Evolutionary conservation across 2,329 filamentous ascomycete species (phyloP).

Genomic region (Dothistroma septosporum): DNA sequence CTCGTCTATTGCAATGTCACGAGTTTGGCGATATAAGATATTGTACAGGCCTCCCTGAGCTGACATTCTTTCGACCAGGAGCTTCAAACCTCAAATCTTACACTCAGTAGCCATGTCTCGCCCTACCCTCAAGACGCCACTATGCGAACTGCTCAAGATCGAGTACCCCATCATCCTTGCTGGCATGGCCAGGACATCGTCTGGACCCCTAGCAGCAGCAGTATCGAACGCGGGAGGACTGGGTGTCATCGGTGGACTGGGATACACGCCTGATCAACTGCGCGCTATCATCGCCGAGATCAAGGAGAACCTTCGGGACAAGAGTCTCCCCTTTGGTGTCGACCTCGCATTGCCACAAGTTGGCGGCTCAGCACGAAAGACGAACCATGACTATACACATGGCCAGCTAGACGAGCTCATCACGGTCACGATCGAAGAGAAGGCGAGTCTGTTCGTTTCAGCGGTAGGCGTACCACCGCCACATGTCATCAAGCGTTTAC

Average conservation of each 20-base stretch:
- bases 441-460: constrained; percentile 79
- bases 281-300: constrained; percentile 80
- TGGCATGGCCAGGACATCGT: constrained; percentile 85
- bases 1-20: background rate
- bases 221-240: constrained; percentile 86
- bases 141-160: constrained; percentile 75
- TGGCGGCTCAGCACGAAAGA: constrained; percentile 76
- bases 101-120: constrained; percentile 23
- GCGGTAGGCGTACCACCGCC: constrained; percentile 83
- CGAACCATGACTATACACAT: constrained; percentile 93
- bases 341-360: constrained; percentile 89
- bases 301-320: constrained; percentile 65
- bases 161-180: constrained; percentile 86
- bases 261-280: constrained; percentile 69
- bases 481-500: constrained; percentile 68
- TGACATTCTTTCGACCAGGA: background rate
- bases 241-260: constrained; percentile 58
- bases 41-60: background rate
- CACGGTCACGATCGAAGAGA: constrained; percentile 76
- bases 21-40: background rate
- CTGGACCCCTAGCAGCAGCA: constrained; percentile 72
- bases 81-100: background rate
- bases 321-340: constrained; percentile 77
- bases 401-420: constrained; percentile 85
- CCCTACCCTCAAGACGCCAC: constrained; percentile 65